Conservation (phyloP, 225 moss, liverwort and hornwort species). For the Sphagnum contortum region DNA sequence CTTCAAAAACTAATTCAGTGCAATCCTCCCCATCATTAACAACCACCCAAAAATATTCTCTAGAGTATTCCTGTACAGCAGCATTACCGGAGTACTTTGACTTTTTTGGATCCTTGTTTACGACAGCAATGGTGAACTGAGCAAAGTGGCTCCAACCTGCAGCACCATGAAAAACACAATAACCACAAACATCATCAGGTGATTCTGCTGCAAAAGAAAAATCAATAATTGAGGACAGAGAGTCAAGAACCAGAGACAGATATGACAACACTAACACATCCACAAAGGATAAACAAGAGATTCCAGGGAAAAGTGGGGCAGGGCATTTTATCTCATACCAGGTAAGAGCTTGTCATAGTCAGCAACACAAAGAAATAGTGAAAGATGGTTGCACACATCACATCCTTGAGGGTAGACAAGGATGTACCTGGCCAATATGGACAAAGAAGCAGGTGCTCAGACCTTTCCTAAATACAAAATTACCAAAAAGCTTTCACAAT, state of each 20-base stretch:
- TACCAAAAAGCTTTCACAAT: neutral
- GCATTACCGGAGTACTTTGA: conserved; percentile 91
- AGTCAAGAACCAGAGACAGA: neutral
- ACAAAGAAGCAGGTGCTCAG: conserved; percentile 4
- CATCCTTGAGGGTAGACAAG: conserved; percentile 99
- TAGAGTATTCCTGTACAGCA: too few species aligned
- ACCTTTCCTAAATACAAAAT: neutral
- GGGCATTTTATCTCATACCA: conserved; percentile 28
- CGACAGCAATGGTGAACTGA: conserved; percentile 98
- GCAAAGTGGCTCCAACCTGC: conserved; percentile 99
- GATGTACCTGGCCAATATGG: conserved; percentile 66
- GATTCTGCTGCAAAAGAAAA: neutral
- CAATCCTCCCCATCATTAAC: too few species aligned
- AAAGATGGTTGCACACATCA: conserved; percentile 98
- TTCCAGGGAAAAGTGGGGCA: too few species aligned
- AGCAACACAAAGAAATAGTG: conserved; percentile 94
- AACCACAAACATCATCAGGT: neutral
- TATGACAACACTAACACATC: neutral
- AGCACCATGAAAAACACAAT: conserved; percentile 3
- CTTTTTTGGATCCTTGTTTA: conserved; percentile 99
- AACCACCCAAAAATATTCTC: too few species aligned
- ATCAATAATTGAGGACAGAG: neutral
- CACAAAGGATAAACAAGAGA: too few species aligned
- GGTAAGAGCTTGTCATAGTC: conserved; percentile 99
- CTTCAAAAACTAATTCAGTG: too few species aligned